phyloP scores from a whole-genome alignment of 1,139 yeast species.

The Suhomyces wounanorum region DNA sequence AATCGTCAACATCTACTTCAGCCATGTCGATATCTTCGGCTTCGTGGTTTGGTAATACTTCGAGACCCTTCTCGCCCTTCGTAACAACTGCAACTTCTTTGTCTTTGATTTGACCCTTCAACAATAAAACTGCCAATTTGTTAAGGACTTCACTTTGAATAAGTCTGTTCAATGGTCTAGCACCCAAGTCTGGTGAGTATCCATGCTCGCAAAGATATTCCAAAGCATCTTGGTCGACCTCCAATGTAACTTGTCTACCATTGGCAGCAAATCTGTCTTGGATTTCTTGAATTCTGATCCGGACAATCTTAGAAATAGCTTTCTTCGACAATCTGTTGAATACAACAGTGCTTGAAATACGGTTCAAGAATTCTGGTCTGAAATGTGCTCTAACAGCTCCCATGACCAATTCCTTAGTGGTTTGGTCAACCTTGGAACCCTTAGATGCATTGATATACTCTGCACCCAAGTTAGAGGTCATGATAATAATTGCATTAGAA shows the following conservation, averaged over 20 bases:
- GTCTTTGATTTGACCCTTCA: slow-evolving; percentile 84
- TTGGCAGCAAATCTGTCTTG: slow-evolving; percentile 81
- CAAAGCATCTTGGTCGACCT: slow-evolving; percentile 70
- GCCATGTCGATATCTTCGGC: slow-evolving; percentile 56
- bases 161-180: slow-evolving; percentile 93
- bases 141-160: slow-evolving; percentile 88
- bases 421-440: slow-evolving; percentile 62
- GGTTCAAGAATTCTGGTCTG: slow-evolving; percentile 96
- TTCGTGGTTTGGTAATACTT: slow-evolving; percentile 85
- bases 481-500: slow-evolving; percentile 86
- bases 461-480: slow-evolving; percentile 98
- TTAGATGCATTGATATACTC: slow-evolving; percentile 75
- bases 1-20: slow-evolving; percentile 55
- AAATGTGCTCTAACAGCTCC: slow-evolving; percentile 83
- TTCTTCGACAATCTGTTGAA: slow-evolving; percentile 90
- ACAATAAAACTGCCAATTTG: slow-evolving; percentile 80
- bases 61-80: slow-evolving; percentile 63
- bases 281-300: slow-evolving; percentile 78
- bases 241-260: slow-evolving; percentile 73
- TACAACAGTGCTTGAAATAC: slow-evolving; percentile 89
- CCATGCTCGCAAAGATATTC: slow-evolving; percentile 84
- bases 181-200: slow-evolving; percentile 92
- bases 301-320: slow-evolving; percentile 90
- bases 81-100: slow-evolving; percentile 79
- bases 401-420: slow-evolving; percentile 79